Percentiles rank a stretch among this genome's conserved stretches.
Conservation (phyloP, 2,329 filamentous ascomycete genomes). For the Cercospora sp. region DNA sequence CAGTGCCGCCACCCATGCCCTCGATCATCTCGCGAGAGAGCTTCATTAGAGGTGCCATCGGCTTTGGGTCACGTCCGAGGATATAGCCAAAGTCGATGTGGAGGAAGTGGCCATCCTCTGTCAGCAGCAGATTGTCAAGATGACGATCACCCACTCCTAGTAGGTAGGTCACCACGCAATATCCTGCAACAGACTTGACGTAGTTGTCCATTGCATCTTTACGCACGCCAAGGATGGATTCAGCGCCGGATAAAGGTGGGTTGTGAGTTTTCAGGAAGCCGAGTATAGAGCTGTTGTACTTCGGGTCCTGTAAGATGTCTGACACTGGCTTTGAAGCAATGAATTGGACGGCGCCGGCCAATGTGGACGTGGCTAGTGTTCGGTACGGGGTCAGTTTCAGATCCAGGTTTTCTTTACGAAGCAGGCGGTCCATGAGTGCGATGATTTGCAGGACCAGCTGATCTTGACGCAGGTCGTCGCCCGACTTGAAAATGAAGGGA, state of each 20-base stretch:
- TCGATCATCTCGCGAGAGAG: constrained; percentile 98
- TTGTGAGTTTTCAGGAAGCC: constrained; percentile 87
- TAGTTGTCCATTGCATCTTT: constrained; percentile 95
- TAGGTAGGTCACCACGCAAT: constrained; percentile 98
- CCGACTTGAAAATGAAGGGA: constrained; percentile 90
- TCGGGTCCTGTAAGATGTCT: constrained; percentile 66
- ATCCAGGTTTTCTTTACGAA: constrained; percentile 94
- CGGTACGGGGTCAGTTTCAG: constrained; percentile 94
- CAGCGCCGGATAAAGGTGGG: constrained; percentile 79
- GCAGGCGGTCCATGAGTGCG: constrained; percentile 91
- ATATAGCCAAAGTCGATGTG: constrained; percentile 99
- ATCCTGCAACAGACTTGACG: constrained; percentile 92
- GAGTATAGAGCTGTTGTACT: constrained; percentile 75
- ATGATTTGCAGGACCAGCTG: constrained; percentile 98
- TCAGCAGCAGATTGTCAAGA: constrained; percentile 88
- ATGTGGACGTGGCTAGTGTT: constrained; percentile 88
- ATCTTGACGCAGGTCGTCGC: constrained; percentile 89
- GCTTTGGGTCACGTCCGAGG: constrained; percentile 92
- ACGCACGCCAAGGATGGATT: constrained; percentile 72
- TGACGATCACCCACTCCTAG: constrained; percentile 94
- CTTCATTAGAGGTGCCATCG: constrained; percentile 96
- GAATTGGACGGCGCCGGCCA: constrained; percentile 89
- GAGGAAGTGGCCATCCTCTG: constrained; percentile 92
- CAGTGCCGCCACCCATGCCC: constrained; percentile 79
- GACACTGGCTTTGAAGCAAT: constrained; percentile 76